Evolutionary conservation across 2,329 filamentous ascomycete species (phyloP).

Genomic region (Ophiobolus disseminans): DNA sequence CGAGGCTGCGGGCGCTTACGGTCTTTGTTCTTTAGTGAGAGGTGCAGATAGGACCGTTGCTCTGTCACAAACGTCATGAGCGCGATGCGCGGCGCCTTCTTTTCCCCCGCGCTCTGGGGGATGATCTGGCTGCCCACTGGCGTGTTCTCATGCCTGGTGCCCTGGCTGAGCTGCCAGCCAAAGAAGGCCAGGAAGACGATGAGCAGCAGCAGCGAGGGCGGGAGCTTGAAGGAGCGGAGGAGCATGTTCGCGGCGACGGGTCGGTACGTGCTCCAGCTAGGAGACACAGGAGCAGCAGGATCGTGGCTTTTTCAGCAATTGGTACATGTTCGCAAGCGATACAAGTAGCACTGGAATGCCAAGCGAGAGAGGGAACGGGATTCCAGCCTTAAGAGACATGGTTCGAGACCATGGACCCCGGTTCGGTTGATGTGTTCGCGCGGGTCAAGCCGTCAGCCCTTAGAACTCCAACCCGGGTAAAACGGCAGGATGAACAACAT

Average conservation of each 20-base stretch:
- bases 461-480: constrained; percentile 4
- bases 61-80: constrained; percentile 48
- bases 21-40: constrained; percentile 48
- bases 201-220: constrained; percentile 32
- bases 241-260: constrained; percentile 37
- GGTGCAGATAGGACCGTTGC: constrained; percentile 45
- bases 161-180: constrained; percentile 39
- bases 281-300: neutral
- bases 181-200: constrained; percentile 40
- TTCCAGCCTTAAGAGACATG: no score
- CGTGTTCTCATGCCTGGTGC: constrained; percentile 20
- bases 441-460: constrained; percentile 3
- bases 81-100: constrained; percentile 36
- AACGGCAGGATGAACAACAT: neutral
- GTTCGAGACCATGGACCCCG: neutral
- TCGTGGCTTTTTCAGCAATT: constrained; percentile 6
- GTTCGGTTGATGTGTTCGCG: neutral
- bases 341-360: constrained; percentile 26
- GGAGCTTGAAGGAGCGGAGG: constrained; percentile 30
- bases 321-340: constrained; percentile 18
- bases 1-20: constrained; percentile 28
- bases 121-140: constrained; percentile 3
- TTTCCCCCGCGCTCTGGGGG: constrained; percentile 11
- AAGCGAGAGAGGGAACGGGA: constrained; percentile 26
- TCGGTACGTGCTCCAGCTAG: neutral